Conservation (phyloP, 139 green algal genomes). For the Picochlorum sp. region DNA sequence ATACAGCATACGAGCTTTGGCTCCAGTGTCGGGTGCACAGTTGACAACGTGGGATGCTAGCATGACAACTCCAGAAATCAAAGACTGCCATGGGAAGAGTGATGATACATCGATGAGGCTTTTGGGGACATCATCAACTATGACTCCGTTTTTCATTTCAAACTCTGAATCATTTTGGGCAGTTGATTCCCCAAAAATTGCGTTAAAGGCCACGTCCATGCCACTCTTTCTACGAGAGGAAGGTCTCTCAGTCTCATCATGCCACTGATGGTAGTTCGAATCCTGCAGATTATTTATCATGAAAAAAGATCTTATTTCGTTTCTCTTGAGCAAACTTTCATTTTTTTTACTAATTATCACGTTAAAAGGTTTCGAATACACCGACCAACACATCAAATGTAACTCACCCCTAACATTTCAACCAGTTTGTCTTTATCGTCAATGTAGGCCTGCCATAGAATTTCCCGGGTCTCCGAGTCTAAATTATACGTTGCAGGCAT, state of each 20-base stretch:
- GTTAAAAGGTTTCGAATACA: too few relatives aligned
- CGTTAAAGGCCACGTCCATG: conserved; percentile 24
- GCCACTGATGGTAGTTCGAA: conserved; percentile 26
- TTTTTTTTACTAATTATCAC: too few relatives aligned
- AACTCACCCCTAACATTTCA: conserved; percentile 27
- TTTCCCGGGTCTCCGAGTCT: conserved; percentile 18
- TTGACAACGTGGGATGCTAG: background rate
- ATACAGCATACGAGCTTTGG: too few relatives aligned
- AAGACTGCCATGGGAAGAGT: background rate
- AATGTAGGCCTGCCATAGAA: conserved; percentile 30
- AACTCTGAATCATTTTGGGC: background rate
- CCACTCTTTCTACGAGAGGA: background rate
- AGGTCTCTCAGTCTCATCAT: conserved; percentile 19
- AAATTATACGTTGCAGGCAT: background rate
- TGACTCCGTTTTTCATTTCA: background rate
- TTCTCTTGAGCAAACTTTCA: too few relatives aligned
- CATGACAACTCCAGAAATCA: background rate
- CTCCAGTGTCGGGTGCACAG: too few relatives aligned
- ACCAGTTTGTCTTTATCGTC: conserved; percentile 30
- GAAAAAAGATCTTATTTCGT: background rate
- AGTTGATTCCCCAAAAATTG: background rate
- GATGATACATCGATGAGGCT: background rate
- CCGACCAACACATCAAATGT: background rate
- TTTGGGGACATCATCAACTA: background rate
- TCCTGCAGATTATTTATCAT: conserved; percentile 11